These are phyloP conservation scores for Cryptococcus neoformans DNA, from an alignment of 1,284 basidiomycete species.

Conservation along the genomic window DNA sequence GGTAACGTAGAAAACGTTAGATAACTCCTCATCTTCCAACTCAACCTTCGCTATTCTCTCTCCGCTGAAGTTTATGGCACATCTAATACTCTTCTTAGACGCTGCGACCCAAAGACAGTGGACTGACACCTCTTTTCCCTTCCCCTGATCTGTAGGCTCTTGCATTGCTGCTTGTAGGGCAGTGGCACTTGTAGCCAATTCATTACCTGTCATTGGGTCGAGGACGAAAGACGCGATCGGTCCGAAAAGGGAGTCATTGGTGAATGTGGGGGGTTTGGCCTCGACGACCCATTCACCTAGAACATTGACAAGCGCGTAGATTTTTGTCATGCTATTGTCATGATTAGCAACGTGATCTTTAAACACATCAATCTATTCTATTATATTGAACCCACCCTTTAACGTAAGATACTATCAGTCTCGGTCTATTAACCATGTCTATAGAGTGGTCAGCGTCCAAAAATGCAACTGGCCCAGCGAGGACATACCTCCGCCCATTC, in stretches of 20 bases:
- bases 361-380: no score
- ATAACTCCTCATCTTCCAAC: conserved; percentile 58
- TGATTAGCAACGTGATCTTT: neutral
- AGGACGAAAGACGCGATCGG: conserved; percentile 63
- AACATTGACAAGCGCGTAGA: conserved; percentile 58
- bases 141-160: conserved; percentile 14
- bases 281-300: conserved; percentile 59
- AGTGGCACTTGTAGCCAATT: conserved; percentile 52
- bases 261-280: conserved; percentile 48
- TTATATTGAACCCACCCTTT: conserved; percentile 56
- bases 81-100: conserved; percentile 38
- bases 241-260: conserved; percentile 52
- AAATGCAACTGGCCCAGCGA: neutral
- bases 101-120: conserved; percentile 54
- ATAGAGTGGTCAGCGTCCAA: neutral
- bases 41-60: conserved; percentile 52
- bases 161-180: conserved; percentile 45
- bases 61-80: conserved; percentile 49
- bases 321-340: conserved; percentile 49
- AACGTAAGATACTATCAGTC: conserved; percentile 60
- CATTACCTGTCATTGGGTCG: conserved; percentile 58
- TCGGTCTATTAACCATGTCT: conserved; percentile 59
- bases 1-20: conserved; percentile 57
- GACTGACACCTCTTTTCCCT: conserved; percentile 31
- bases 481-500: conserved; percentile 55